A percentile compares a stretch with the other conserved stretches of the same genome.
phyloP scores from a whole-genome alignment of 2,329 filamentous ascomycete genomes.

The Exophiala dermatitidis region DNA sequence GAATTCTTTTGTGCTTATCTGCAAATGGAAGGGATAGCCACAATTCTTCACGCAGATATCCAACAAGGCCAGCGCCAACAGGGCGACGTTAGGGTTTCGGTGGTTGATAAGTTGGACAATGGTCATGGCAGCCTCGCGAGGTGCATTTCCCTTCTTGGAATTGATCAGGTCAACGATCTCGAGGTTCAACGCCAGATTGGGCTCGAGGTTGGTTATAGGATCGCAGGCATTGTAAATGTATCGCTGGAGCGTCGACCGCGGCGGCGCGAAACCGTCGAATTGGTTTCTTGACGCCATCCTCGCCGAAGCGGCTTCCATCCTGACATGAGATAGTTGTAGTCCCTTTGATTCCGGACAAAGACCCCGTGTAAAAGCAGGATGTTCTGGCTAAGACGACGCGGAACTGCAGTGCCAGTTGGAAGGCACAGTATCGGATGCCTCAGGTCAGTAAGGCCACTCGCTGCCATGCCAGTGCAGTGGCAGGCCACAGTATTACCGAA shows the following conservation, averaged over 20 bases:
- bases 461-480: no score
- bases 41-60: constrained; percentile 99
- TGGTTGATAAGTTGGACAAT: constrained; percentile 95
- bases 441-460: no score
- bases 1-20: constrained; percentile 98
- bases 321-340: neutral
- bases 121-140: constrained; percentile 85
- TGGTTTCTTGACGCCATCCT: constrained; percentile 92
- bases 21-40: constrained; percentile 96
- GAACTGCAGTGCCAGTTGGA: no score
- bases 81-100: constrained; percentile 88
- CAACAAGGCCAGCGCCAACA: constrained; percentile 73
- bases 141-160: constrained; percentile 90
- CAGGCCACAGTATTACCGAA: no score
- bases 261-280: constrained; percentile 74
- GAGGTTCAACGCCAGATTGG: constrained; percentile 90
- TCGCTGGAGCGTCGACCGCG: constrained; percentile 81
- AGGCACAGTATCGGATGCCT: no score
- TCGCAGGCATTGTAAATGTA: constrained; percentile 96
- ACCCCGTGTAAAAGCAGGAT: neutral
- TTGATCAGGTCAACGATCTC: constrained; percentile 97
- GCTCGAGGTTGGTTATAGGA: constrained; percentile 85
- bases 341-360: neutral
- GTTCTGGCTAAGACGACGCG: neutral
- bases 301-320: constrained; percentile 86